Evolutionary conservation across 441 rosid species (phyloP).

Genomic region (Isatis lusitanica): DNA sequence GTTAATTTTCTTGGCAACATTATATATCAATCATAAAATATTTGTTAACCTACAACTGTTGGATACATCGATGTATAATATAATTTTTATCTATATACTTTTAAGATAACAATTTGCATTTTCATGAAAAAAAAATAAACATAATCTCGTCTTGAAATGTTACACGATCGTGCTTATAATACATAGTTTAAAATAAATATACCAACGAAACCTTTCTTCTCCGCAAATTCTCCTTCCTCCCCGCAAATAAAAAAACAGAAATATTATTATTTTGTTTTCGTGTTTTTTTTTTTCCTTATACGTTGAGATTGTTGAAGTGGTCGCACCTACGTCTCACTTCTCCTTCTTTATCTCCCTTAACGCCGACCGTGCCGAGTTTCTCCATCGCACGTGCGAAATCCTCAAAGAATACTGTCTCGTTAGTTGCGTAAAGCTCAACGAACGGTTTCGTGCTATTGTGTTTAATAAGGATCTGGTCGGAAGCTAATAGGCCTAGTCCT

Average conservation of each 20-base stretch:
- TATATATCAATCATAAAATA: not conserved
- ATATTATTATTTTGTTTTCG: not conserved
- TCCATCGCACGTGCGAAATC: slow-evolving; percentile 56
- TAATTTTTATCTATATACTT: slow-evolving; percentile 14
- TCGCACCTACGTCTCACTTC: slow-evolving; percentile 62
- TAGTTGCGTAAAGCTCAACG: slow-evolving; percentile 46
- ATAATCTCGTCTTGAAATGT: slow-evolving; percentile 10
- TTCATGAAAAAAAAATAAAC: not conserved
- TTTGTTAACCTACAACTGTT: slow-evolving; percentile 2
- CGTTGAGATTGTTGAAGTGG: slow-evolving; percentile 42
- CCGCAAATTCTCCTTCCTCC: slow-evolving; percentile 9
- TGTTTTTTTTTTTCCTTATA: not conserved
- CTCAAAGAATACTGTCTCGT: slow-evolving; percentile 50
- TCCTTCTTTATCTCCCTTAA: slow-evolving; percentile 51
- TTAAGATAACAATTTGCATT: slow-evolving; percentile 3
- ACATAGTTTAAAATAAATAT: slow-evolving; percentile 6
- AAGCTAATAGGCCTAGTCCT: slow-evolving; percentile 49
- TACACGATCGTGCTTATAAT: slow-evolving; percentile 20
- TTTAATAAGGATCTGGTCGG: slow-evolving; percentile 41
- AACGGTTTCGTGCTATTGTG: slow-evolving; percentile 44
- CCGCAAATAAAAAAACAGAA: slow-evolving; percentile 10
- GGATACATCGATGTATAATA: not conserved
- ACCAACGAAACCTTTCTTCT: slow-evolving; percentile 18
- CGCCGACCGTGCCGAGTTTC: slow-evolving; percentile 43
- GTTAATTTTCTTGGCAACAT: not conserved